Conservation (phyloP, 176 grass and related monocot species). For the Avena eriantha region DNA sequence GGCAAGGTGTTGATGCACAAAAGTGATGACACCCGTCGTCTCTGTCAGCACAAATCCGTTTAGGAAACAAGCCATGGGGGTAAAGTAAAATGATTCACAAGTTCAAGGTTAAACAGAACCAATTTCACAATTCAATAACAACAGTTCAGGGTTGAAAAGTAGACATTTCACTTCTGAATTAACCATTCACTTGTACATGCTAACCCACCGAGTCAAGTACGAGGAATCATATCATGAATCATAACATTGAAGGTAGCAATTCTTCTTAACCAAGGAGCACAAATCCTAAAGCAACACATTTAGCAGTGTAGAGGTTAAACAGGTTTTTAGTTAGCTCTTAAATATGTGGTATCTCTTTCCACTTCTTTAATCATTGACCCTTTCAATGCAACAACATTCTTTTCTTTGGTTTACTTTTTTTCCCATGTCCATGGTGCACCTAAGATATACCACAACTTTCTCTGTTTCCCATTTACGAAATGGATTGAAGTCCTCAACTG, state of each 20-base stretch:
- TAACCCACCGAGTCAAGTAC: background rate
- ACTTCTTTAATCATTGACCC: background rate
- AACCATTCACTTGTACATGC: background rate
- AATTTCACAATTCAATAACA: background rate
- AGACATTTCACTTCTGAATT: background rate
- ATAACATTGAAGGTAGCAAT: slow-evolving; percentile 3
- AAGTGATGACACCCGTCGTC: background rate
- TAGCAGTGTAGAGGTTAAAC: background rate
- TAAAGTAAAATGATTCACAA: background rate
- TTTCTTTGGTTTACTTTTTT: background rate
- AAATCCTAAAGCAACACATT: slow-evolving; percentile 14
- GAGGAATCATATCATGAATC: background rate
- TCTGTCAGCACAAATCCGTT: background rate
- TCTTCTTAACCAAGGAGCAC: slow-evolving; percentile 3
- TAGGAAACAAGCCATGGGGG: background rate
- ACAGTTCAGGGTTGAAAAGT: background rate
- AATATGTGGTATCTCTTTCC: background rate
- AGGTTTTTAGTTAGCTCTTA: background rate
- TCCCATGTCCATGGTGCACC: background rate
- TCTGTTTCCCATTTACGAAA: slow-evolving; percentile 6
- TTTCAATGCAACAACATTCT: slow-evolving; percentile 9
- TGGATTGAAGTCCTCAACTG: background rate
- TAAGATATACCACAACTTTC: slow-evolving; percentile 27
- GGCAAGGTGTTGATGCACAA: background rate
- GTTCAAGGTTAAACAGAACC: background rate